Evolutionary conservation across 345 rosid species (phyloP).

Genomic region (Mallotus nudiflorus): DNA sequence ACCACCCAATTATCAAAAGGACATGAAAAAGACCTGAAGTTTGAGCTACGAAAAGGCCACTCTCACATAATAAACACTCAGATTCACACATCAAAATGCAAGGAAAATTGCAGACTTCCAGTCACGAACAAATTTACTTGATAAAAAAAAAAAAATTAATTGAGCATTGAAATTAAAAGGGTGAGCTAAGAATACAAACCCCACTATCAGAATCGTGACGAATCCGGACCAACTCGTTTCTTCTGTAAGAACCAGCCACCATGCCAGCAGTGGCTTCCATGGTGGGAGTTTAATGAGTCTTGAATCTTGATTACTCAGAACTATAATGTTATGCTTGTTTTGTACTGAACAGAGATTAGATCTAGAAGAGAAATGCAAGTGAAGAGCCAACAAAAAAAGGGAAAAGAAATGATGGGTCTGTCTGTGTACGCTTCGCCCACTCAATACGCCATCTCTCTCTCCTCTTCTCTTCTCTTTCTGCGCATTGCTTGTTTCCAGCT

Average conservation of each 20-base stretch:
- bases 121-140: not conserved
- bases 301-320: not conserved
- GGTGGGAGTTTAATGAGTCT: not conserved
- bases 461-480: too few relatives aligned
- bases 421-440: too few relatives aligned
- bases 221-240: conserved; percentile 96
- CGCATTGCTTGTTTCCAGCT: too few relatives aligned
- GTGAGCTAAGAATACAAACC: conserved; percentile 52
- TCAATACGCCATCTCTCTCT: too few relatives aligned
- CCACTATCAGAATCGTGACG: conserved; percentile 95
- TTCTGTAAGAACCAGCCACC: conserved; percentile 99
- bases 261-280: conserved; percentile 96
- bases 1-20: not conserved
- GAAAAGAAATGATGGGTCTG: too few relatives aligned
- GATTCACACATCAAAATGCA: not conserved
- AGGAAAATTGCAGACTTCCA: not conserved
- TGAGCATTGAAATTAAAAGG: not conserved
- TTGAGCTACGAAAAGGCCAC: too few relatives aligned
- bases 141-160: too few relatives aligned
- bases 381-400: not conserved
- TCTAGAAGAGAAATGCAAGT: conserved; percentile 11
- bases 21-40: too few relatives aligned
- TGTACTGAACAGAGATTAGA: conserved; percentile 5
- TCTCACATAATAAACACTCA: not conserved
- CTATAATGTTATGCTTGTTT: not conserved